Evolutionary conservation across 2,329 filamentous ascomycete species (phyloP).

Genomic region (Penicillium sp.): DNA sequence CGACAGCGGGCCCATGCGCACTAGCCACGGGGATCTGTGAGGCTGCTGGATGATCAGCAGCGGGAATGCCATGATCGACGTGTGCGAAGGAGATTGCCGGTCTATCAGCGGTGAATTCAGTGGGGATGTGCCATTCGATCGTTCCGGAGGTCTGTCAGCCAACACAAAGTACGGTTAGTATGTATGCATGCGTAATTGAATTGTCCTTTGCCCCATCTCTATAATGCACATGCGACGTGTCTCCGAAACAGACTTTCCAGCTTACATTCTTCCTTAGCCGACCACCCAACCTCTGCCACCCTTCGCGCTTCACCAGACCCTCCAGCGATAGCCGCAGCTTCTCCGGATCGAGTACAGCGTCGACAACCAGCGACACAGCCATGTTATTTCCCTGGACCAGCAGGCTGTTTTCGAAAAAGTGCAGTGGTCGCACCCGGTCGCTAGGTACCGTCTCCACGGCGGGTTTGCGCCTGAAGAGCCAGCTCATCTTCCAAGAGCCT

Average conservation of each 20-base stretch:
- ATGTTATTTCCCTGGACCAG: conserved; percentile 26
- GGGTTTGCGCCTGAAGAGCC: conserved; percentile 19
- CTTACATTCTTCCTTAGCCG: conserved; percentile 22
- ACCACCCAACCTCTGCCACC: conserved; percentile 23
- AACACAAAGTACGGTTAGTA: too few species aligned
- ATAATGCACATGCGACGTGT: neutral
- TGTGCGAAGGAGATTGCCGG: conserved; percentile 23
- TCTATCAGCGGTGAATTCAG: conserved; percentile 17
- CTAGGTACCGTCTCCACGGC: conserved; percentile 13
- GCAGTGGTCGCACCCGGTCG: conserved; percentile 22
- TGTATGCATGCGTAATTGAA: too few species aligned
- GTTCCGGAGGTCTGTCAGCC: conserved; percentile 12
- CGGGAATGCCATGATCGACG: conserved; percentile 21
- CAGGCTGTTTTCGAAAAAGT: conserved; percentile 24
- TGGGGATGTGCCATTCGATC: conserved; percentile 26
- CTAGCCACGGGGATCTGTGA: conserved; percentile 20
- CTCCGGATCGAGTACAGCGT: conserved; percentile 22
- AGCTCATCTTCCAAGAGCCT: neutral
- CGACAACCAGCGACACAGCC: conserved; percentile 25
- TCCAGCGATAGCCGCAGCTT: conserved; percentile 22
- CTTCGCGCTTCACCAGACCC: conserved; percentile 16
- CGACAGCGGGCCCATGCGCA: conserved; percentile 14
- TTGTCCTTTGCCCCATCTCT: too few species aligned
- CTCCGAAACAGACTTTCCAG: neutral
- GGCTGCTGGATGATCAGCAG: conserved; percentile 19